Base-by-base conservation (phyloP, 768 basidiomycete genomes). In the Lactarius akahatsu region DNA sequence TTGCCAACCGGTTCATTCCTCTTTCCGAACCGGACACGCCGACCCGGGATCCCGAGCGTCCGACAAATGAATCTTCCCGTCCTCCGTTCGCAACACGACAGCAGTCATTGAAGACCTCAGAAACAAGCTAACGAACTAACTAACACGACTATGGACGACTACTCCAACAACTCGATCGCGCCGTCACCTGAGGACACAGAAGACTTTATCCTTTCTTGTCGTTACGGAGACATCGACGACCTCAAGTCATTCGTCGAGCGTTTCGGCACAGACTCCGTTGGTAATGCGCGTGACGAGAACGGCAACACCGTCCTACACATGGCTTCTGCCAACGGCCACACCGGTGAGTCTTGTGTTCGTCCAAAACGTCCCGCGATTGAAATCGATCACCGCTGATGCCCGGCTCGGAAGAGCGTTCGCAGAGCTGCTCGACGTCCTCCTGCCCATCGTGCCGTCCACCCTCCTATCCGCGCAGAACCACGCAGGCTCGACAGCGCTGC, bases 141-240 rank as follows among this genome's bases (percentile, higher is more conserved):
- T n/a, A 9, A 2, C 28, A 52, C 36, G 36, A 38, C 36, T 38
- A 54, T 26, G 50, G 47, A 34, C 8, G 26, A 50, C 11, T 15
- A 45, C 16, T 9, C 13, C n/a, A 11, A 32, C 60, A 38, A 38
- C 11, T n/a, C 16, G 18, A 26, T 23, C 13, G 1, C 67, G 13
- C 72, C 76, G 16, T 57, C 72, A 2, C 40, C 16, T 4, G 86
- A 88, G 58, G 84, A 90, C 28, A 78, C 77, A 38, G 86, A 92
- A 52, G 92, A 96, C 3, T 74, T 96, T 58, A 79, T 98, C 15
- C 86, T 96, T 6, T 83, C 90, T 26, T 90, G 90, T 74, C 85
- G 95, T 74, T 96, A 94, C 75, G 95, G 95, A 47, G 94, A 96
- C 69, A 77, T 93, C 63, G 85, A 90, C 57, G 92, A 95, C 70